These are phyloP conservation scores for Naematelia encephala DNA, from an alignment of 768 basidiomycete species.

Conservation along the genomic window DNA sequence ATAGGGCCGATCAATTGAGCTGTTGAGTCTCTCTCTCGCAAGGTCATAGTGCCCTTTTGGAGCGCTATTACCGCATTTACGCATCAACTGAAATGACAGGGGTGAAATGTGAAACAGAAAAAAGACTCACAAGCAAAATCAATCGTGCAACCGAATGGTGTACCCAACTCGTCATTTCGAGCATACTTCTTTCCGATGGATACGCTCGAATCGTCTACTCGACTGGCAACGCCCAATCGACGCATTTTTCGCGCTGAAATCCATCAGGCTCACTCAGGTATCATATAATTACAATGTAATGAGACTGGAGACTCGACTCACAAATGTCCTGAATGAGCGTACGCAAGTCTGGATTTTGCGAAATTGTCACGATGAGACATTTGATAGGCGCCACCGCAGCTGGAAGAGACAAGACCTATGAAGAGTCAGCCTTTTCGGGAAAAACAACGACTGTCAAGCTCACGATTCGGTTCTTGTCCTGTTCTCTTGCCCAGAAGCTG, in stretches of 20 bases:
- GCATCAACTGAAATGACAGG: not conserved
- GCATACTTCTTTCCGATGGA: conserved; percentile 96
- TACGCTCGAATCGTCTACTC: conserved; percentile 92
- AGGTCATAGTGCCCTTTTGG: conserved; percentile 85
- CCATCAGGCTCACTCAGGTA: not conserved
- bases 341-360: conserved; percentile 75
- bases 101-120: conserved; percentile 11
- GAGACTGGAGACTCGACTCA: conserved; percentile 53
- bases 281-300: conserved; percentile 13
- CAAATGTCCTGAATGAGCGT: conserved; percentile 85
- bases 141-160: conserved; percentile 91
- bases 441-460: conserved; percentile 43
- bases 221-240: conserved; percentile 79
- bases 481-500: conserved; percentile 89
- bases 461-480: conserved; percentile 84
- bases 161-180: conserved; percentile 96
- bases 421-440: conserved; percentile 23
- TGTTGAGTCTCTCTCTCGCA: conserved; percentile 81
- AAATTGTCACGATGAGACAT: conserved; percentile 91
- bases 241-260: conserved; percentile 75
- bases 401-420: conserved; percentile 83
- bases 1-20: conserved; percentile 84
- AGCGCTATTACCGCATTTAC: conserved; percentile 60
- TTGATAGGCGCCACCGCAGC: conserved; percentile 90
- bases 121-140: conserved; percentile 78